Evolutionary conservation across 2,329 filamentous ascomycete species (phyloP).

Genomic region (Nothomitra cinnamomea): DNA sequence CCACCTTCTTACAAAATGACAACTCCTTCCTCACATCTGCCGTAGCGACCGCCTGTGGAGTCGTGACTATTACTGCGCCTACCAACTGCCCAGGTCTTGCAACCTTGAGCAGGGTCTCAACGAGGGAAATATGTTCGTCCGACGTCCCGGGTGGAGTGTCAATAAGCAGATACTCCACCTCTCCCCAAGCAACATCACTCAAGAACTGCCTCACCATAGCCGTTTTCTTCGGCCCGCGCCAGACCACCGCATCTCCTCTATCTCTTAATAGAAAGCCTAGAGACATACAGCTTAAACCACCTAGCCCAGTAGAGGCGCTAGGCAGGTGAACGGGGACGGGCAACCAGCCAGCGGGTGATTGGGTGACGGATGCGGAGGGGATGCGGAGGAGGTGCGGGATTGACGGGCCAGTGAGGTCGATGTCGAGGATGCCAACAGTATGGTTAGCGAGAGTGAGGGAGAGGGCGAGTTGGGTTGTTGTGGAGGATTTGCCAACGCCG

Average conservation of each 20-base stretch:
- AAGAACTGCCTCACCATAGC: constrained; percentile 97
- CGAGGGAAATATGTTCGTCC: constrained; percentile 91
- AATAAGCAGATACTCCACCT: constrained; percentile 81
- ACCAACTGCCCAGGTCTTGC: constrained; percentile 51
- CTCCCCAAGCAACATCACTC: constrained; percentile 74
- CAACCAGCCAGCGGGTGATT: constrained; percentile 82
- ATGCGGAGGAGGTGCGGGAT: constrained; percentile 91
- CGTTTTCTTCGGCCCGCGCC: constrained; percentile 96
- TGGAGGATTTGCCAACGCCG: constrained; percentile 91
- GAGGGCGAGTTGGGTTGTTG: constrained; percentile 91
- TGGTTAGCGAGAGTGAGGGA: constrained; percentile 72
- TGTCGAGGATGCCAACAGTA: constrained; percentile 85
- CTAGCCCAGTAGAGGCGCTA: constrained; percentile 33
- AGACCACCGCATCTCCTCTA: constrained; percentile 83
- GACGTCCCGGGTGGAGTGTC: constrained; percentile 93
- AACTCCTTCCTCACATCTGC: constrained; percentile 89
- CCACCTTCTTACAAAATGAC: constrained; percentile 80
- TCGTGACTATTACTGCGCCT: constrained; percentile 88
- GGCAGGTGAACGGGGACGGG: constrained; percentile 68
- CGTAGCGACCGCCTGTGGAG: constrained; percentile 83
- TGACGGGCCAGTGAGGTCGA: constrained; percentile 89
- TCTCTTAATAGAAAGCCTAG: constrained; percentile 75
- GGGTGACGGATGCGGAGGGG: constrained; percentile 75
- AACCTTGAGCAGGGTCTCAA: constrained; percentile 60
- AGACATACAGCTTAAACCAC: constrained; percentile 70